phyloP scores from a whole-genome alignment of 108 stramenopile genomes.

The Skeletonema grethae region DNA sequence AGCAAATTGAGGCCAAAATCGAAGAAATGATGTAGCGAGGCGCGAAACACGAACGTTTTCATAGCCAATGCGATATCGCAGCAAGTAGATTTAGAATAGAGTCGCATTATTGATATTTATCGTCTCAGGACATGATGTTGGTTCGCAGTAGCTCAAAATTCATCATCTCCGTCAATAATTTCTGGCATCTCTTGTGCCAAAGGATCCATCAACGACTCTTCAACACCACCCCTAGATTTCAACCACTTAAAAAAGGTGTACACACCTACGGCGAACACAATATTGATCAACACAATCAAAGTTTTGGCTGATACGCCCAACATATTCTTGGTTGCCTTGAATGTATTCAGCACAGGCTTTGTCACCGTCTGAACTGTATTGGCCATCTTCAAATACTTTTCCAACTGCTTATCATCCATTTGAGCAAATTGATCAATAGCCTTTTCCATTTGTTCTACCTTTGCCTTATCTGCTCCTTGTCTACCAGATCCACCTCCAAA shows the following conservation, averaged over 20 bases:
- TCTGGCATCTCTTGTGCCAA: not conserved
- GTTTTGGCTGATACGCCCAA: conserved; percentile 33
- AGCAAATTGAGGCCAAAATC: too few relatives aligned
- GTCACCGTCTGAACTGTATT: conserved; percentile 51
- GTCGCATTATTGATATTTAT: too few relatives aligned
- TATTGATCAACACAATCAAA: conserved; percentile 29
- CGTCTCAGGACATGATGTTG: too few relatives aligned
- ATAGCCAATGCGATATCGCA: too few relatives aligned
- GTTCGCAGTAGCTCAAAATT: not conserved
- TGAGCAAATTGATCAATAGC: conserved; percentile 62
- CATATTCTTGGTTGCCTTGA: conserved; percentile 25
- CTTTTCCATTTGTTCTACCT: conserved; percentile 58
- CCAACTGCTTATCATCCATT: conserved; percentile 73
- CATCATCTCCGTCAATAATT: not conserved
- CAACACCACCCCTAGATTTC: not conserved
- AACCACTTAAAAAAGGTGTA: not conserved
- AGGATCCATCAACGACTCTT: not conserved
- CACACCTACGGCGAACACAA: not conserved
- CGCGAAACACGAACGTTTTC: too few relatives aligned
- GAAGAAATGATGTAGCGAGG: too few relatives aligned
- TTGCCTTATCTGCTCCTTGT: conserved; percentile 31
- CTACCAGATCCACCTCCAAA: conserved; percentile 11
- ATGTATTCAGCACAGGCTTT: conserved; percentile 44
- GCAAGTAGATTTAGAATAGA: too few relatives aligned
- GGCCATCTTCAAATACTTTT: conserved; percentile 56